Evolutionary conservation across 768 basidiomycete genomes (phyloP), one percentile per base, ranked within the genome.

Genomic region (Scleroderma bovista): DNA sequence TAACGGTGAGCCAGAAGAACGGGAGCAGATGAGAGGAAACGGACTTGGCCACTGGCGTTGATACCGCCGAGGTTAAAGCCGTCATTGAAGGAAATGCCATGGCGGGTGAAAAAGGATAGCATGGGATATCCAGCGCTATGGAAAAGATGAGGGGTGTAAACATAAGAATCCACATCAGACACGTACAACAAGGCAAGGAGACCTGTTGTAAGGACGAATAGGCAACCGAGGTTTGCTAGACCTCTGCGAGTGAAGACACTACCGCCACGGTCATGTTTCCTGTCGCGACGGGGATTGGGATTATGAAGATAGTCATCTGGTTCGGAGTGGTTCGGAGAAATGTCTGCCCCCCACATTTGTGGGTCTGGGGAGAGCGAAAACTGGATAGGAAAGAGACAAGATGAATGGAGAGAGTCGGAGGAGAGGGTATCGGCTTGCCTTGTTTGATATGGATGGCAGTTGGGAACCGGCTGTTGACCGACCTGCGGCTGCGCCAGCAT

Each of bases 31-130:
- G n/a, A 36, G 15, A 5, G 26, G 29, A 40, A 9, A 61, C 67
- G 51, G 56, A 65, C 84, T 72, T 91, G 88, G 33, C 90, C 88
- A 16, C 76, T 79, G 17, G 78, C 76, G 61, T 90, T 90, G 59
- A 82, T 84, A 5, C 88, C 88, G 16, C 88, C 88, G 16, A 89
- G 56, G 62, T 85, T 86, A 59, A 85, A 90, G 6, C 80, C 84
- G 11, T 81, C 81, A 22, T 75, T 63, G 12, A 67, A 75, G 5
- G 78, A 80, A 33, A 70, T 70, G 20, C 62, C 55, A 19, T 65
- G 68, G 26, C 64, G 53, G 4, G 75, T 75, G 54, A 84, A 79
- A 63, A 79, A 81, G 7, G 79, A 75, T 56, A 81, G 73, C 19
- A 83, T 52, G 42, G 83, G 83, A 60, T 82, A 86, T 38, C 81